phyloP scores from a whole-genome alignment of 225 moss, liverwort and hornwort genomes.

The Bryoerythrophyllum caledonicum region DNA sequence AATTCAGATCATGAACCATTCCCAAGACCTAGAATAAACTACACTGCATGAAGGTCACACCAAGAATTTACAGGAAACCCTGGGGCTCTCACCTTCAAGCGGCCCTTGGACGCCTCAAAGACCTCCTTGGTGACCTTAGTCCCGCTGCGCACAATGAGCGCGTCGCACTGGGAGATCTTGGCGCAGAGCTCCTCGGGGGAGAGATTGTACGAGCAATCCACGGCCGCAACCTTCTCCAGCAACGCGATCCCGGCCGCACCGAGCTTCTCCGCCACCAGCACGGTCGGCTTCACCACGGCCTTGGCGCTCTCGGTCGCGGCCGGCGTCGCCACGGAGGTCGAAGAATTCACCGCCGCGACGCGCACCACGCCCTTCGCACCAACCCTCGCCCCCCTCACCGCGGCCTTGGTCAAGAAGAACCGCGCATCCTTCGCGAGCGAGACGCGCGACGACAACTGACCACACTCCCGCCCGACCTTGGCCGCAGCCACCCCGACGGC shows the following conservation, averaged over 20 bases:
- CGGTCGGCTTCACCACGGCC: conserved; percentile 33
- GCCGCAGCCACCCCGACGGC: conserved; percentile 16
- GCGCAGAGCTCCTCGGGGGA: conserved; percentile 86
- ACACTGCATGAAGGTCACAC: too few relatives aligned
- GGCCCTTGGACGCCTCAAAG: conserved; percentile 88
- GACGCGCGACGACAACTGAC: conserved; percentile 25
- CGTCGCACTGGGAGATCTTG: conserved; percentile 84
- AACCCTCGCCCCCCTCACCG: background rate
- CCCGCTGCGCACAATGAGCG: conserved; percentile 89
- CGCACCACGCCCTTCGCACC: background rate
- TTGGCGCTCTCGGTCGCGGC: background rate
- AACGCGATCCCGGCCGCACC: conserved; percentile 86
- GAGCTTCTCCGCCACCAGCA: conserved; percentile 95
- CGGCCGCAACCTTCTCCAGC: conserved; percentile 70
- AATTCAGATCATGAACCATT: too few relatives aligned
- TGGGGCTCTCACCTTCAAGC: conserved; percentile 57
- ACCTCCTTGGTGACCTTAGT: conserved; percentile 92
- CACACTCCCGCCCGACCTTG: background rate
- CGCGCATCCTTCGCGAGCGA: background rate
- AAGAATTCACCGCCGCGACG: conserved; percentile 31
- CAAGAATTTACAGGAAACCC: background rate
- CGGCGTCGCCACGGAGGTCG: conserved; percentile 25
- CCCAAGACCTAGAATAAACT: too few relatives aligned
- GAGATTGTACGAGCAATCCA: conserved; percentile 89
- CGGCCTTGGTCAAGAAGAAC: conserved; percentile 16